A percentile compares a stretch with the other conserved stretches of the same genome.
These are phyloP conservation scores for Endoconidiophora polonica DNA, from an alignment of 2,329 filamentous ascomycete genomes.

Conservation along the genomic window DNA sequence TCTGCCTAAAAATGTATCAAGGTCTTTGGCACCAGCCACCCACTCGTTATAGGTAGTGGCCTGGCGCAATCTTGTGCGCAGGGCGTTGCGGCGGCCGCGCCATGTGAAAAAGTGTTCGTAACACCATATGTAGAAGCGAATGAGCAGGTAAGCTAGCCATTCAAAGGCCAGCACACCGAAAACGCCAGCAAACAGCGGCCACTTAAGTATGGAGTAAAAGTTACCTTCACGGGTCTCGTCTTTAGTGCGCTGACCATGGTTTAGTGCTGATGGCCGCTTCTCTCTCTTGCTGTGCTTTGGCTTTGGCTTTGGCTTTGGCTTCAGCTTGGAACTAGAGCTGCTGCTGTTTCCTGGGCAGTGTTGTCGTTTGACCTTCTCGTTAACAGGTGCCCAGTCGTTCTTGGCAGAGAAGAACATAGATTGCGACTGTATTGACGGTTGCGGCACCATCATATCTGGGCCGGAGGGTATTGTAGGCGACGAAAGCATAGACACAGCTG, in stretches of 20 bases:
- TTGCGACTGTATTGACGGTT: slow-evolving; percentile 16
- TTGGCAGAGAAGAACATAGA: slow-evolving; percentile 66
- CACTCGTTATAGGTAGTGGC: slow-evolving; percentile 69
- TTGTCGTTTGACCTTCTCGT: slow-evolving; percentile 41
- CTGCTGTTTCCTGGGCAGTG: slow-evolving; percentile 11
- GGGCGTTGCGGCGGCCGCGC: slow-evolving; percentile 57
- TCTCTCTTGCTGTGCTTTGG: slow-evolving; percentile 20
- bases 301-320: background rate
- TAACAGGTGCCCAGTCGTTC: slow-evolving; percentile 89
- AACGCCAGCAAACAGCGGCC: slow-evolving; percentile 63
- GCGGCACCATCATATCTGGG: slow-evolving; percentile 14
- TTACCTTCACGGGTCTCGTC: slow-evolving; percentile 94
- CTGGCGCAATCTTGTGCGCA: slow-evolving; percentile 54
- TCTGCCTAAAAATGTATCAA: slow-evolving; percentile 71
- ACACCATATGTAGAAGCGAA: slow-evolving; percentile 72
- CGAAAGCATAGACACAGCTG: slow-evolving; percentile 17
- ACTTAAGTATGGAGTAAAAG: slow-evolving; percentile 77
- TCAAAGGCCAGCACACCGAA: slow-evolving; percentile 12
- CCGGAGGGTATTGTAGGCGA: slow-evolving; percentile 21
- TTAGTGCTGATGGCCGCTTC: slow-evolving; percentile 16
- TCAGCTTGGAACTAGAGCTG: slow-evolving; percentile 17
- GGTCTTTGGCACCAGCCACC: slow-evolving; percentile 58
- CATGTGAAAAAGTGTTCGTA: slow-evolving; percentile 89
- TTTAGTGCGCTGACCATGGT: slow-evolving; percentile 44
- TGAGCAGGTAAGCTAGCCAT: slow-evolving; percentile 53